A percentile compares a stretch with the other conserved stretches of the same genome.
Conservation (phyloP, 2,329 filamentous ascomycete species). For the Fusarium secorum region DNA sequence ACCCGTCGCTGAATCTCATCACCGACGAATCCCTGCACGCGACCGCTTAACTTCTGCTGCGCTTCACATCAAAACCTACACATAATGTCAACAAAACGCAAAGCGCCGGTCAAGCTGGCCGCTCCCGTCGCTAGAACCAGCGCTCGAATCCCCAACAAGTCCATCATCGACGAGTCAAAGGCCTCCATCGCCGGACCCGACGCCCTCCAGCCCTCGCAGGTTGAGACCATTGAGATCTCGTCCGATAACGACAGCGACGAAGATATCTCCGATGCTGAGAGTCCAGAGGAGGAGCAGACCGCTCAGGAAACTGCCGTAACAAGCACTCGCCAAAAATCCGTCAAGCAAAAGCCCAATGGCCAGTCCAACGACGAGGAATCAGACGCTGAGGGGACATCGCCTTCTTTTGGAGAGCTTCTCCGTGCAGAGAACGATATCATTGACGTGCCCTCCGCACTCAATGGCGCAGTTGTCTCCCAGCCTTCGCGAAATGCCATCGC, state of each 20-base stretch:
- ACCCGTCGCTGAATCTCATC: background rate
- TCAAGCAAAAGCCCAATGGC: slow-evolving; percentile 39
- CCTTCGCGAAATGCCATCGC: slow-evolving; percentile 59
- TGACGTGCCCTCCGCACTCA: slow-evolving; percentile 66
- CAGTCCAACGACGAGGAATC: slow-evolving; percentile 46
- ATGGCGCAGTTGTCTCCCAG: slow-evolving; percentile 47
- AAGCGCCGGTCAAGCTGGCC: slow-evolving; percentile 64
- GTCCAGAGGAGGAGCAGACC: slow-evolving; percentile 40
- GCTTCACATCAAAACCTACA: slow-evolving; percentile 13
- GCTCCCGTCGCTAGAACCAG: slow-evolving; percentile 62
- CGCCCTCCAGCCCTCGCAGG: slow-evolving; percentile 48
- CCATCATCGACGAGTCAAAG: slow-evolving; percentile 65
- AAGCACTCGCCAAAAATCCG: slow-evolving; percentile 27
- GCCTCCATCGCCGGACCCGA: slow-evolving; percentile 59
- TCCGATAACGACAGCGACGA: slow-evolving; percentile 62
- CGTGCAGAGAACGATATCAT: slow-evolving; percentile 76
- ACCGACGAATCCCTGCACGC: slow-evolving; percentile 24
- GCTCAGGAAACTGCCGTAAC: slow-evolving; percentile 18
- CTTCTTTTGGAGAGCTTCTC: slow-evolving; percentile 88
- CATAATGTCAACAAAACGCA: slow-evolving; percentile 68
- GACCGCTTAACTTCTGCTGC: background rate
- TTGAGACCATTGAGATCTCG: slow-evolving; percentile 64
- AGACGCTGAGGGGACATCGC: slow-evolving; percentile 60
- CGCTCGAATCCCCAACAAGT: slow-evolving; percentile 59
- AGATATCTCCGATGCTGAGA: slow-evolving; percentile 56